These are phyloP conservation scores for Ustilago curta DNA, from an alignment of 1,284 basidiomycete genomes.

Conservation along the genomic window DNA sequence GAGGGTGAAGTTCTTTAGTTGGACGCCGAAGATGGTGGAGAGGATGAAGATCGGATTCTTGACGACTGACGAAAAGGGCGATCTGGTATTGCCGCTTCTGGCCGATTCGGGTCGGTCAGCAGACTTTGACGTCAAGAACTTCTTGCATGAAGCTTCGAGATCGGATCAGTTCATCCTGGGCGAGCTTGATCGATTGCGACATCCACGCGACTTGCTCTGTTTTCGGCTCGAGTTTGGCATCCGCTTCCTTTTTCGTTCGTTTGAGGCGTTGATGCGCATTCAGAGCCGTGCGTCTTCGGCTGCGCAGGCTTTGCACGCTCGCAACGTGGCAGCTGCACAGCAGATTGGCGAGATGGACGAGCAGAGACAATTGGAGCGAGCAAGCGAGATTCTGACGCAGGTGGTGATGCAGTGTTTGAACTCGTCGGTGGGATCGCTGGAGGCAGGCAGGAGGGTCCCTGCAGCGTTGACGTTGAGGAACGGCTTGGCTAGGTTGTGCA, in stretches of 20 bases:
- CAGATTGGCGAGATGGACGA: slow-evolving; percentile 44
- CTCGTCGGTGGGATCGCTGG: slow-evolving; percentile 29
- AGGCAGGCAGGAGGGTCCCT: slow-evolving; percentile 16
- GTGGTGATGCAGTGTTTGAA: slow-evolving; percentile 48
- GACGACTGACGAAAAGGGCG: slow-evolving; percentile 6
- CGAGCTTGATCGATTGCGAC: slow-evolving; percentile 22
- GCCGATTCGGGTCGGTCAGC: neutral
- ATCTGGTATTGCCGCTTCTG: slow-evolving; percentile 31
- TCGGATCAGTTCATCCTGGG: slow-evolving; percentile 39
- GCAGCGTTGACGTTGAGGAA: slow-evolving; percentile 27
- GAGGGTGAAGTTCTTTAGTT: slow-evolving; percentile 29
- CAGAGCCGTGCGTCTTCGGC: slow-evolving; percentile 29
- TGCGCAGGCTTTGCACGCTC: slow-evolving; percentile 37
- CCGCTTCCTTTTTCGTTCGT: slow-evolving; percentile 32
- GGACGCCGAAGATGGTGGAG: slow-evolving; percentile 45
- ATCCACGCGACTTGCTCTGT: slow-evolving; percentile 34
- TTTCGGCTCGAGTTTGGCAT: slow-evolving; percentile 40
- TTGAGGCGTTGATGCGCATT: slow-evolving; percentile 38
- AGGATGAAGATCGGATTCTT: slow-evolving; percentile 39
- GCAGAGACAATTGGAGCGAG: slow-evolving; percentile 35
- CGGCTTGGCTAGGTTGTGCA: slow-evolving; percentile 35
- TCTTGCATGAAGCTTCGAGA: slow-evolving; percentile 22
- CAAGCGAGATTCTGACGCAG: slow-evolving; percentile 43
- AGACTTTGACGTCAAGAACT: slow-evolving; percentile 16
- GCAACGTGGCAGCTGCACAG: slow-evolving; percentile 19